These are phyloP conservation scores for Termitomyces sp. DNA, from an alignment of 768 basidiomycete genomes.

Conservation along the genomic window DNA sequence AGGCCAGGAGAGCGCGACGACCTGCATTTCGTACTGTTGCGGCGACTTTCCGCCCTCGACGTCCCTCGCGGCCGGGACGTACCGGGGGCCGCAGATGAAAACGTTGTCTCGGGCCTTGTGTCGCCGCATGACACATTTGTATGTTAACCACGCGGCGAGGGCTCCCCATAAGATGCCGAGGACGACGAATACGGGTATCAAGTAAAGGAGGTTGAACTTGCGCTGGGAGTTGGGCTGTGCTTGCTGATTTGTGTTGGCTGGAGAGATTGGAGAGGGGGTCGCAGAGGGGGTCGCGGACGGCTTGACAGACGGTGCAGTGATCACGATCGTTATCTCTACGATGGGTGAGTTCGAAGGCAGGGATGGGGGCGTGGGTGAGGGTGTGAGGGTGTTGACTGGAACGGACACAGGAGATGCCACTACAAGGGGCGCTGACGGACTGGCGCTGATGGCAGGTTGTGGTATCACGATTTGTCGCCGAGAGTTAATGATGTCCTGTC, in stretches of 20 bases:
- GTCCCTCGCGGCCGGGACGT: constrained; percentile 17
- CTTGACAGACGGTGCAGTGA: not conserved
- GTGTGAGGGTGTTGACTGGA: not conserved
- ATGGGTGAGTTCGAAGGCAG: not conserved
- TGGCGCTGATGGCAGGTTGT: not conserved
- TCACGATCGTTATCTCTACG: not conserved
- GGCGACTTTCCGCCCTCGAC: constrained; percentile 11
- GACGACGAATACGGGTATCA: constrained; percentile 26
- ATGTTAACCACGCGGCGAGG: constrained; percentile 28
- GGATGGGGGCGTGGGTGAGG: not conserved
- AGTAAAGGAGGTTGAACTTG: constrained; percentile 13
- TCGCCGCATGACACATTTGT: constrained; percentile 26
- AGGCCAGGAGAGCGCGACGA: constrained; percentile 12
- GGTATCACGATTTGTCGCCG: constrained; percentile 4
- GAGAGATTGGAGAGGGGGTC: not conserved
- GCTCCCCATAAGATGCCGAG: constrained; percentile 25
- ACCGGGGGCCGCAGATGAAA: constrained; percentile 16
- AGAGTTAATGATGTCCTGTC: constrained; percentile 8
- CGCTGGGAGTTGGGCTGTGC: not conserved
- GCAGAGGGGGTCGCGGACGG: not conserved
- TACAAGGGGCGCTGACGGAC: not conserved
- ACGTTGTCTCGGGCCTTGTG: constrained; percentile 8
- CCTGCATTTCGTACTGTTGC: constrained; percentile 7
- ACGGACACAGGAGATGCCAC: not conserved
- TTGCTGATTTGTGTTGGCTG: not conserved